Conservation (phyloP, 805 yeast genomes). For the Candida anglica region DNA sequence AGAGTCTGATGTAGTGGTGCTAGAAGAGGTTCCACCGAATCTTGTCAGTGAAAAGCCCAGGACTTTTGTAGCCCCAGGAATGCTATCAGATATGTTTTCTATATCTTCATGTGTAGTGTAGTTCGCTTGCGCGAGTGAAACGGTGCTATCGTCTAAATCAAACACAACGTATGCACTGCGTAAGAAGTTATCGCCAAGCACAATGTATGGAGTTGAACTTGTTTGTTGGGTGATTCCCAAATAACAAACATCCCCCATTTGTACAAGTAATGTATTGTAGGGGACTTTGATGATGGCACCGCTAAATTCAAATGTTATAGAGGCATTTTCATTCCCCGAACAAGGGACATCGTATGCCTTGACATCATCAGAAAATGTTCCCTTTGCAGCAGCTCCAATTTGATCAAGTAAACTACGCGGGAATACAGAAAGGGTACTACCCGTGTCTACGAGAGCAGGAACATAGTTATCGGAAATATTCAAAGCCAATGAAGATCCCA, state of each 20-base stretch:
- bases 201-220: conserved; percentile 9
- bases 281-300: conserved; percentile 56
- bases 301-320: conserved; percentile 50
- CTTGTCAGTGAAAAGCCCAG: conserved; percentile 43
- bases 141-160: conserved; percentile 53
- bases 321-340: conserved; percentile 37
- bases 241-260: conserved; percentile 3
- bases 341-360: conserved; percentile 51
- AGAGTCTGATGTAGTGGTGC: too few relatives aligned
- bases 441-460: conserved; percentile 32
- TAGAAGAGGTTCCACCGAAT: too few relatives aligned
- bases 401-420: conserved; percentile 32
- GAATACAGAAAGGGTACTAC: conserved; percentile 38
- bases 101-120: too few relatives aligned
- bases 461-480: too few relatives aligned
- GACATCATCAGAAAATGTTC: conserved; percentile 33
- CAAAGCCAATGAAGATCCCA: too few relatives aligned
- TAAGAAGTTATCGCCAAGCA: conserved; percentile 62
- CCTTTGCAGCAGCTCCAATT: conserved; percentile 35
- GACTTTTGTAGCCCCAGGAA: conserved; percentile 53
- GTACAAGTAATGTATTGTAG: conserved; percentile 22
- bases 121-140: conserved; percentile 46
- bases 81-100: conserved; percentile 39
- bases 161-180: conserved; percentile 62
- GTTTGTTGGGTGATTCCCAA: too few relatives aligned